Evolutionary conservation across 2,329 filamentous ascomycete species (phyloP), one percentile per base, ranked within the genome.

Genomic region (Stachybotrys chlorohalonatus): DNA sequence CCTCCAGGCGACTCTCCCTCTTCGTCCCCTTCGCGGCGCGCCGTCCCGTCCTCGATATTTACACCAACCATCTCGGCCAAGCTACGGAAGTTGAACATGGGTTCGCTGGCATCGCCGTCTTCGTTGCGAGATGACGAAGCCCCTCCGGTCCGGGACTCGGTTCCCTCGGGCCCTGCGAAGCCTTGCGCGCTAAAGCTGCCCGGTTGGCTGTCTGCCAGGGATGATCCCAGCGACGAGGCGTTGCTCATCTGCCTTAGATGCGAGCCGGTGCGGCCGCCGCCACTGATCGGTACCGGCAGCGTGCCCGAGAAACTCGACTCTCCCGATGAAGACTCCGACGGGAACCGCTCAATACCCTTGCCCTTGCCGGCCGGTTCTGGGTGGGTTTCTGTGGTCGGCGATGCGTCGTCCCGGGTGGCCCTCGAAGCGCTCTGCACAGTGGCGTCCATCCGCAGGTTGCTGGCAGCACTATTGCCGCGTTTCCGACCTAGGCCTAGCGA

Each of bases 81-180:
- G 61, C 90, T 96, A 54, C 85, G 80, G 66, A 96, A 96, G 68
- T 96, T 96, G 71, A 95, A 94, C 81, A 96, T 84, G 3, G 90
- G 83, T 66, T 96, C 92, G 54, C 75, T 59, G 13, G 78, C 75
- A 30, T 83, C 79, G 11, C 75, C 74, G 11, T 76, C 75, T 16
- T 76, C 73, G 54, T 73, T 75, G 54, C 72, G 72, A 15, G 68
- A 73, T 9, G 72, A 74, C 2, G 82, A 67, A 48, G 79, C 83
- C 1, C 80, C 64, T 5, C 78, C 79, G 58, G 82, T 85, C 1
- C 75, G 76, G 50, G 75, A 79, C 48, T 79, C 74, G 47, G 76
- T 75, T 7, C 61, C 68, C 6, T 76, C 73, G 1, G 62, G 47
- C 11, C 60, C 63, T 5, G 68, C 55, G 11, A 69, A 68, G 0